Conservation (phyloP, 805 yeast species). For the Nakazawaea anatomiae region DNA sequence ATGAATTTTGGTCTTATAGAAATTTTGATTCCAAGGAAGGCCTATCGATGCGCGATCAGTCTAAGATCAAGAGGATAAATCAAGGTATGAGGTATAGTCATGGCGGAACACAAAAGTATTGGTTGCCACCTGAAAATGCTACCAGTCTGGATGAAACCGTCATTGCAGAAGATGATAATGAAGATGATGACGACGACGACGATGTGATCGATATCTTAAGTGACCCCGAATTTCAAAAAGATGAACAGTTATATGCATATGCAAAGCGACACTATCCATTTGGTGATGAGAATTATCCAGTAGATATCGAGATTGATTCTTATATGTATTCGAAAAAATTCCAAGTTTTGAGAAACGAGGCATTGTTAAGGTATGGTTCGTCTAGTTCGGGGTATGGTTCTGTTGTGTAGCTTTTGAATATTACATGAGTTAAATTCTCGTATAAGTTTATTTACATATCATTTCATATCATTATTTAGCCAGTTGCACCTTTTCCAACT, state of each 20-base stretch:
- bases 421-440: neutral
- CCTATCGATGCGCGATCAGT: slow-evolving; percentile 53
- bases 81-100: slow-evolving; percentile 79
- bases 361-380: slow-evolving; percentile 3
- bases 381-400: too few species aligned
- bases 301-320: slow-evolving; percentile 16
- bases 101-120: slow-evolving; percentile 76
- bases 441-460: neutral
- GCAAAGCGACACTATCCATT: slow-evolving; percentile 29
- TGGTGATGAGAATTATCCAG: slow-evolving; percentile 37
- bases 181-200: neutral
- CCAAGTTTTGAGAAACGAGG: neutral
- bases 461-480: neutral
- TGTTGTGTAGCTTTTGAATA: too few species aligned
- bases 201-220: neutral
- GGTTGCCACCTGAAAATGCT: slow-evolving; percentile 41
- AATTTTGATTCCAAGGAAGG: slow-evolving; percentile 80
- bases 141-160: neutral
- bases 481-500: neutral
- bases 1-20: slow-evolving; percentile 72
- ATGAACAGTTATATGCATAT: slow-evolving; percentile 26
- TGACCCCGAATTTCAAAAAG: slow-evolving; percentile 25
- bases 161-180: neutral
- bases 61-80: slow-evolving; percentile 63
- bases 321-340: slow-evolving; percentile 8